Conservation (phyloP, 2,329 filamentous ascomycete species). For the Fusarium sp. region DNA sequence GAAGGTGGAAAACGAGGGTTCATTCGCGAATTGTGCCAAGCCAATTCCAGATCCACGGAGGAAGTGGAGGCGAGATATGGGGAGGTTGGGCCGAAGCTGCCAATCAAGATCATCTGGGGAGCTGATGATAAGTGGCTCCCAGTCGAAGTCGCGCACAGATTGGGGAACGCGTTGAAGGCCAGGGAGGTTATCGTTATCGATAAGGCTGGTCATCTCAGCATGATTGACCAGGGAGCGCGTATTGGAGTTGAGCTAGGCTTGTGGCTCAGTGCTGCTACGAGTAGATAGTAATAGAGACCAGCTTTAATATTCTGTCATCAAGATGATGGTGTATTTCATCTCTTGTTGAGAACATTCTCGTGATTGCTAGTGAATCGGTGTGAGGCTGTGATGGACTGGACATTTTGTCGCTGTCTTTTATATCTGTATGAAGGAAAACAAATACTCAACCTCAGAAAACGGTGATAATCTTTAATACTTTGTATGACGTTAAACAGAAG, state of each 20-base stretch:
- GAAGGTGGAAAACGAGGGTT: conserved; percentile 51
- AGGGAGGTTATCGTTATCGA: conserved; percentile 50
- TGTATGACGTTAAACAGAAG: rapidly evolving
- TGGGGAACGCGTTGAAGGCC: conserved; percentile 47
- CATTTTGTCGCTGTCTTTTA: too few relatives aligned
- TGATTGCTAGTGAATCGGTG: too few relatives aligned
- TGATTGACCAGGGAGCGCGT: conserved; percentile 56
- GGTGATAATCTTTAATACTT: rapidly evolving
- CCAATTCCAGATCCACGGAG: conserved; percentile 41
- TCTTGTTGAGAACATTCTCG: rapidly evolving
- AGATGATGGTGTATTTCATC: rapidly evolving
- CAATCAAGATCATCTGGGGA: conserved; percentile 59
- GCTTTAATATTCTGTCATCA: rapidly evolving
- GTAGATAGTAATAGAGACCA: rapidly evolving
- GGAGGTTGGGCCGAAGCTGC: conserved; percentile 50
- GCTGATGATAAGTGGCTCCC: conserved; percentile 58
- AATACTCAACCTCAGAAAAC: too few relatives aligned
- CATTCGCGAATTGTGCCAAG: conserved; percentile 53
- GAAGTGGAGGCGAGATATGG: conserved; percentile 54
- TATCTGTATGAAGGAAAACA: too few relatives aligned
- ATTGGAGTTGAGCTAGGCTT: conserved; percentile 53
- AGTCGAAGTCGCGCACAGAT: conserved; percentile 49
- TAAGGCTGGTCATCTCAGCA: conserved; percentile 57
- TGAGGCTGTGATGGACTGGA: too few relatives aligned
- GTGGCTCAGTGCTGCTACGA: conserved; percentile 44